These are phyloP conservation scores for Tetrahymena thermophila DNA, from an alignment of 73 alveolate genomes.

Conservation along the genomic window DNA sequence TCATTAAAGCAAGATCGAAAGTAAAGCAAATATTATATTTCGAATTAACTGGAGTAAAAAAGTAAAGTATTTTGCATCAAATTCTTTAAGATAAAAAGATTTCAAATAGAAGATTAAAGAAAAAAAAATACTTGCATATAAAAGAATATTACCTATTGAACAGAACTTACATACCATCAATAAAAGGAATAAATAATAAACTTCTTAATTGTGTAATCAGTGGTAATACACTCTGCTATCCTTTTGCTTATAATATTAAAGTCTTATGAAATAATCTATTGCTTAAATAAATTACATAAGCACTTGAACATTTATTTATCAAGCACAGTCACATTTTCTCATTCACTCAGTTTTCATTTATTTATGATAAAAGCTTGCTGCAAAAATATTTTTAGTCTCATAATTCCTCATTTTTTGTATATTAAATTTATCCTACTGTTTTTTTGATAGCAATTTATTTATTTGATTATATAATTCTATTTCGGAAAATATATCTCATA, in stretches of 20 bases:
- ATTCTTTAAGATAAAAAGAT: not conserved
- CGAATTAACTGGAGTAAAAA: not conserved
- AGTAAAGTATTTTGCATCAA: not conserved
- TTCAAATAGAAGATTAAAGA: not conserved
- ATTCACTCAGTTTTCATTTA: not conserved
- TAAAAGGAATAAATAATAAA: too few relatives aligned
- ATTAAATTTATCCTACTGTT: not conserved
- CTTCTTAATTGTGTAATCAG: not conserved
- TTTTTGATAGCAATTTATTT: not conserved
- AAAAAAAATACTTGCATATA: too few relatives aligned
- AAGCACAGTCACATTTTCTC: not conserved
- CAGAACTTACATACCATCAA: not conserved
- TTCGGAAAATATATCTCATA: not conserved
- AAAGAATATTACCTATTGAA: not conserved
- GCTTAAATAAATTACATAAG: not conserved
- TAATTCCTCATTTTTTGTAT: not conserved
- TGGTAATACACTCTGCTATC: not conserved
- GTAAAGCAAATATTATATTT: not conserved
- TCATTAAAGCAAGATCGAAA: too few relatives aligned
- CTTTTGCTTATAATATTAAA: not conserved
- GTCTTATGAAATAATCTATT: not conserved
- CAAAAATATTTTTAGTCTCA: not conserved
- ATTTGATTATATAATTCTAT: not conserved
- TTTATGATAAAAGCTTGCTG: not conserved
- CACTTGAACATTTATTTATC: not conserved